phyloP scores from a whole-genome alignment of 768 basidiomycete genomes.

The Leccinum rimulosum region DNA sequence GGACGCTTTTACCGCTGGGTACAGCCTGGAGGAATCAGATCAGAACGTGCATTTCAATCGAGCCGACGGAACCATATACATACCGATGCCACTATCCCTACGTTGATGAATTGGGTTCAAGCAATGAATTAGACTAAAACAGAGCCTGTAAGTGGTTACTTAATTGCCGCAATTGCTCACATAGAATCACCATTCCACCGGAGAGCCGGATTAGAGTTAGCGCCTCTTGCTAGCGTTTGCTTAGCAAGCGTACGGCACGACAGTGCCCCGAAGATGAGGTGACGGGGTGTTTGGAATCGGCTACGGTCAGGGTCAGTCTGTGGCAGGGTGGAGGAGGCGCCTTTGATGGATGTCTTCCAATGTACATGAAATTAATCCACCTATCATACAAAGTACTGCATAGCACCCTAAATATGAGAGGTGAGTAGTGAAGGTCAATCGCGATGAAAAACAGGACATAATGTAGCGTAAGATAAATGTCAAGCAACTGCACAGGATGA shows the following conservation, averaged over 20 bases:
- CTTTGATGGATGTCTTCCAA: not conserved
- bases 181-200: not conserved
- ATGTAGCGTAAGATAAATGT: not conserved
- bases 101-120: not conserved
- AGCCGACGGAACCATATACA: not conserved
- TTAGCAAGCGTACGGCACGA: not conserved
- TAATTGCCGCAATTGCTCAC: not conserved
- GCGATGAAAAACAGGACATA: not conserved
- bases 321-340: too few relatives aligned
- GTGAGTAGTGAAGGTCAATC: not conserved
- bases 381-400: conserved; percentile 40
- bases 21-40: not conserved
- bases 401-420: conserved; percentile 29
- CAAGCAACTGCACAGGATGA: not conserved
- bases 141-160: not conserved
- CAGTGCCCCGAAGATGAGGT: not conserved
- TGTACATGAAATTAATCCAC: conserved; percentile 5
- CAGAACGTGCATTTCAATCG: not conserved
- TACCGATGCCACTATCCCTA: not conserved
- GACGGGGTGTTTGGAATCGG: not conserved
- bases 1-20: not conserved
- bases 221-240: not conserved
- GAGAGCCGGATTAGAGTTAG: not conserved
- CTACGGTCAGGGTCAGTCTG: not conserved
- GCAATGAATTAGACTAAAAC: not conserved